Base-by-base conservation (phyloP, 2,329 filamentous ascomycete species). In the Colletotrichum viniferum region DNA sequence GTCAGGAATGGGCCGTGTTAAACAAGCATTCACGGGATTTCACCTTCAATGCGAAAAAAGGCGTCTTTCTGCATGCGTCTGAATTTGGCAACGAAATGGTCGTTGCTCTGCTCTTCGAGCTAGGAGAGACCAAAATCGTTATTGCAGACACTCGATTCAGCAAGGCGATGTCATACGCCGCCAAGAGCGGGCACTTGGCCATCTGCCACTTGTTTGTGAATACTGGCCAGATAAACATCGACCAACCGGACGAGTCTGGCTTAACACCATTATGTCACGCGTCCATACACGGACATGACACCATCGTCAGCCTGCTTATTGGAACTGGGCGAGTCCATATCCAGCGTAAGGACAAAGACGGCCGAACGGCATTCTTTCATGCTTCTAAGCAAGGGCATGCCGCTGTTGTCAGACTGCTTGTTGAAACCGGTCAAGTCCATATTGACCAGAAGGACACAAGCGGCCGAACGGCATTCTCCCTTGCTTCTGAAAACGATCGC, bases 231-330 rank as follows among this genome's bases (percentile, higher is more conserved):
- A 7, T 10, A 7, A 6, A 9, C 3, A 24, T 36, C 7, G 13
- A 62, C n/a, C 60, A 36, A 16, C 14, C 16, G 7, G 60, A 62
- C 18, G 7, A 36, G 10, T 3, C 2, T 10, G 58, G 58, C 3
- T 1, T 36, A 1, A 24, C 60, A 38, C 60, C 32, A 14, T 8
- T 26, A 1, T 3, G 1, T 2, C 12, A 62, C 16, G 60, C 60
- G 4, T 13, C 4, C 3, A 24, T 0, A 3, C 0, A 3, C n/a
- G 14, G 14, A 6, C 2, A 36, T 14, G 2, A 62, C 0, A 2
- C 10, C 5, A n/a, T 62, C 3, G 16, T 9, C 1, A 9, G 21
- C 4, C 3, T 62, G n/a, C n/a, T 62, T 10, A 3, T 62, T 24
- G 4, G 24, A 6, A 62, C n/a, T 24, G 18, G 18, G 1, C 30